A percentile compares a stretch with the other conserved stretches of the same genome.
phyloP scores from a whole-genome alignment of 805 yeast species.

The Kazachstania psychrophila region DNA sequence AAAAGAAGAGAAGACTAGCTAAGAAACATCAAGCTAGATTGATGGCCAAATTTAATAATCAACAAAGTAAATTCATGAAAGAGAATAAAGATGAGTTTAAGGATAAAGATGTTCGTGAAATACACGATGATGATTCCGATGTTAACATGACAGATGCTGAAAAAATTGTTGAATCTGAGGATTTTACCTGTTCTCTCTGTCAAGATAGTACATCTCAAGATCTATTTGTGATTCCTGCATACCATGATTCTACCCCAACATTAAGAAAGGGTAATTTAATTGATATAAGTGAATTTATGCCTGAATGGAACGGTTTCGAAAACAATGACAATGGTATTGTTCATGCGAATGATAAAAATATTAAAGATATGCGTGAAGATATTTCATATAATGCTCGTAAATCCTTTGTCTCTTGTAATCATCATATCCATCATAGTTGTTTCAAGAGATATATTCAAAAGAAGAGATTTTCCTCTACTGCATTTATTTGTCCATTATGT shows the following conservation, averaged over 20 bases:
- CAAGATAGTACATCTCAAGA: constrained; percentile 43
- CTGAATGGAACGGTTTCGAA: constrained; percentile 24
- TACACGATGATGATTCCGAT: constrained; percentile 37
- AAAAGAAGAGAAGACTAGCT: constrained; percentile 48
- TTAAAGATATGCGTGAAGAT: constrained; percentile 13
- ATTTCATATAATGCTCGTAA: constrained; percentile 11
- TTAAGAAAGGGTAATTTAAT: constrained; percentile 36
- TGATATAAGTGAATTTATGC: constrained; percentile 23
- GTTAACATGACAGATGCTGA: constrained; percentile 32
- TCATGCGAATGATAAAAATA: constrained; percentile 11
- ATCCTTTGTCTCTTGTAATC: constrained; percentile 79
- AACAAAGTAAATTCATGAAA: constrained; percentile 66
- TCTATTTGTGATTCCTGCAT: constrained; percentile 51
- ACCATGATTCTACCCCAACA: constrained; percentile 37
- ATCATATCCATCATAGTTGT: constrained; percentile 81
- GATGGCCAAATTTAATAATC: constrained; percentile 54
- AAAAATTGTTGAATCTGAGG: constrained; percentile 20
- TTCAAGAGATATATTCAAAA: constrained; percentile 55
- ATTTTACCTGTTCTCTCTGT: constrained; percentile 47
- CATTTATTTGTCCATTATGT: constrained; percentile 90
- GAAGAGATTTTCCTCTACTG: constrained; percentile 49
- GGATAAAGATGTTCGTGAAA: constrained; percentile 16
- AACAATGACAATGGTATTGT: constrained; percentile 19
- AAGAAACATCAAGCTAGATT: constrained; percentile 53
- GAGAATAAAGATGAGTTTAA: constrained; percentile 34